Conservation (phyloP, 2,329 filamentous ascomycete species). For the Exophiala spinifera region DNA sequence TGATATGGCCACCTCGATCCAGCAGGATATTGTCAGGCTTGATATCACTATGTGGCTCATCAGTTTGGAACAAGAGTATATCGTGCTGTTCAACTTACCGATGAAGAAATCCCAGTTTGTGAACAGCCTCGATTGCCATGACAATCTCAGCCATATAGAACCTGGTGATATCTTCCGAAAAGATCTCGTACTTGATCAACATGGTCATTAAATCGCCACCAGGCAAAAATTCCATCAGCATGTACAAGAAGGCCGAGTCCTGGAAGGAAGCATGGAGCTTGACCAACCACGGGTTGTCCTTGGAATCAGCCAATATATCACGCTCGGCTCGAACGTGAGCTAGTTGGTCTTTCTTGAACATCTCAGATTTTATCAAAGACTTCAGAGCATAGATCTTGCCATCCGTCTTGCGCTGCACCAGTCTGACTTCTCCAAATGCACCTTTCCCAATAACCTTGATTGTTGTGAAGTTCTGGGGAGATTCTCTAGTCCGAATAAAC, state of each 20-base stretch:
- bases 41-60: conserved; percentile 68
- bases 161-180: conserved; percentile 95
- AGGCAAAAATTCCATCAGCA: conserved; percentile 98
- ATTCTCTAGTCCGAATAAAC: conserved; percentile 89
- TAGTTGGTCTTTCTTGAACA: conserved; percentile 99
- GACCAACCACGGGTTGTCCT: conserved; percentile 98
- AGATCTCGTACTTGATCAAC: conserved; percentile 99
- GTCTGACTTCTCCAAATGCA: conserved; percentile 95
- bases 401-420: conserved; percentile 94
- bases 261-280: conserved; percentile 99
- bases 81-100: conserved; percentile 58
- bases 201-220: conserved; percentile 99
- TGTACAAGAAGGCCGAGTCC: conserved; percentile 92
- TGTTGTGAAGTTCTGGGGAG: conserved; percentile 90
- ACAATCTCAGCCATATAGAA: conserved; percentile 99
- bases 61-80: too few relatives aligned
- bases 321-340: conserved; percentile 96
- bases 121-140: conserved; percentile 95
- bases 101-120: conserved; percentile 97
- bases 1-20: conserved; percentile 93
- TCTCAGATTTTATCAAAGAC: conserved; percentile 96
- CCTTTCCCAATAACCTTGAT: conserved; percentile 99
- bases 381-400: conserved; percentile 98
- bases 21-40: conserved; percentile 98
- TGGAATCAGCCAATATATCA: conserved; percentile 92